Evolutionary conservation across 164 flowering plant genomes (phyloP).

Genomic region (Chimonanthus praecox): DNA sequence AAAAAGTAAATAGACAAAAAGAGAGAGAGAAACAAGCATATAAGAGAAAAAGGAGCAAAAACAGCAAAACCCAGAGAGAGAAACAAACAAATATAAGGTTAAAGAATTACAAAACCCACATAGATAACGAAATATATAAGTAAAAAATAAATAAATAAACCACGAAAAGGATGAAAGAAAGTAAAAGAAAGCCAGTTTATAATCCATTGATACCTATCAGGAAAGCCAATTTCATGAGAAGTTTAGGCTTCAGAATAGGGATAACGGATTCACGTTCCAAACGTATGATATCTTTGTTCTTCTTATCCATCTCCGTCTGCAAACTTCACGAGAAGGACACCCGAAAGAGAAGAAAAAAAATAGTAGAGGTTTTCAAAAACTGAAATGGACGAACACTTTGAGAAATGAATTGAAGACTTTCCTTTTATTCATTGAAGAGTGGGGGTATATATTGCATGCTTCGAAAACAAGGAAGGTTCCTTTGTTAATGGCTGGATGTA

Average conservation of each 20-base stretch:
- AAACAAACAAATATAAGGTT: background rate
- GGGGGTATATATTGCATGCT: background rate
- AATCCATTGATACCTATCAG: conserved; percentile 53
- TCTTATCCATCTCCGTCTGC: conserved; percentile 13
- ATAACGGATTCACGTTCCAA: conserved; percentile 79
- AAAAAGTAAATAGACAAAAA: background rate
- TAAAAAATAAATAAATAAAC: background rate
- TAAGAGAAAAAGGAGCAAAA: too few relatives aligned
- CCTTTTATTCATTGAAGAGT: background rate
- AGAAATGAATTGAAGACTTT: background rate
- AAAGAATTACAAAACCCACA: background rate
- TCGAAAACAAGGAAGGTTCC: background rate
- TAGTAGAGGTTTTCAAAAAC: background rate
- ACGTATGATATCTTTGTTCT: conserved; percentile 57
- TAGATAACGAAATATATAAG: background rate
- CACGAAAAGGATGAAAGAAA: too few relatives aligned
- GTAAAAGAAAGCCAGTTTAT: too few relatives aligned
- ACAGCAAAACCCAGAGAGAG: too few relatives aligned
- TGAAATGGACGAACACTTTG: background rate
- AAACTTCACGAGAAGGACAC: background rate
- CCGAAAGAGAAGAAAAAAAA: background rate
- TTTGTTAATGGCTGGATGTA: background rate
- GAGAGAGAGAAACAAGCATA: background rate
- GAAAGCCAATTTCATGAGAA: conserved; percentile 72
- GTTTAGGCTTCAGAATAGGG: conserved; percentile 68